These are phyloP conservation scores for Boletus insuetus DNA, from an alignment of 768 basidiomycete species.

Conservation along the genomic window DNA sequence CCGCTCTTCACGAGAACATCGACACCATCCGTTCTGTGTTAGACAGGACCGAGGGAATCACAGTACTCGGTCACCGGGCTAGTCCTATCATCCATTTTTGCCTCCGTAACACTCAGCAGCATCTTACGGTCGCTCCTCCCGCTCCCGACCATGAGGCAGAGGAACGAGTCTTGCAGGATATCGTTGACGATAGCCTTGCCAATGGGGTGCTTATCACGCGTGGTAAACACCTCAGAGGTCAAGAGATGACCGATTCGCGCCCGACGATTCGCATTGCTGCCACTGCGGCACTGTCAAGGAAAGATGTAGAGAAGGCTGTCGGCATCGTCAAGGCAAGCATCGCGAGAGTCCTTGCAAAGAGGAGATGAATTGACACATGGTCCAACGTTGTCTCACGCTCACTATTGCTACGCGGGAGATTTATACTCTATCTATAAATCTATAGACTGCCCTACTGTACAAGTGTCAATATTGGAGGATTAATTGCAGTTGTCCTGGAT, in stretches of 20 bases:
- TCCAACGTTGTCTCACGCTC: not conserved
- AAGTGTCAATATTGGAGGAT: slow-evolving; percentile 10
- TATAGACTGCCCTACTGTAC: slow-evolving; percentile 22
- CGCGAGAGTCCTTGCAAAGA: slow-evolving; percentile 67
- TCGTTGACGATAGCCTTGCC: slow-evolving; percentile 81
- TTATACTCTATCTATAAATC: slow-evolving; percentile 26
- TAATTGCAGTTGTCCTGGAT: not conserved
- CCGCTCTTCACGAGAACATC: slow-evolving; percentile 77
- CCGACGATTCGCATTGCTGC: slow-evolving; percentile 87
- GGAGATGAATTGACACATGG: slow-evolving; percentile 34
- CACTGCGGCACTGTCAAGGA: slow-evolving; percentile 74
- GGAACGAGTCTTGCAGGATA: slow-evolving; percentile 82
- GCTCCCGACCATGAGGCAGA: slow-evolving; percentile 58
- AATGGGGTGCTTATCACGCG: slow-evolving; percentile 87
- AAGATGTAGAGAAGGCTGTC: slow-evolving; percentile 90
- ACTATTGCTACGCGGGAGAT: slow-evolving; percentile 12
- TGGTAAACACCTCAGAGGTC: slow-evolving; percentile 75
- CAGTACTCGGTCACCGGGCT: slow-evolving; percentile 80
- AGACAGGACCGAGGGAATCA: slow-evolving; percentile 76
- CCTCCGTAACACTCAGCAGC: slow-evolving; percentile 40
- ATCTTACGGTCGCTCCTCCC: slow-evolving; percentile 22
- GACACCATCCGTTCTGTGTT: slow-evolving; percentile 75
- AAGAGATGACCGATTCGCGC: slow-evolving; percentile 77
- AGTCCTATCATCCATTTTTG: slow-evolving; percentile 89
- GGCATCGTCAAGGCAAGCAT: slow-evolving; percentile 69